Evolutionary conservation across 352 stramenopile species (phyloP), one percentile per base, ranked within the genome.

Genomic region (Phytophthora brassicae): DNA sequence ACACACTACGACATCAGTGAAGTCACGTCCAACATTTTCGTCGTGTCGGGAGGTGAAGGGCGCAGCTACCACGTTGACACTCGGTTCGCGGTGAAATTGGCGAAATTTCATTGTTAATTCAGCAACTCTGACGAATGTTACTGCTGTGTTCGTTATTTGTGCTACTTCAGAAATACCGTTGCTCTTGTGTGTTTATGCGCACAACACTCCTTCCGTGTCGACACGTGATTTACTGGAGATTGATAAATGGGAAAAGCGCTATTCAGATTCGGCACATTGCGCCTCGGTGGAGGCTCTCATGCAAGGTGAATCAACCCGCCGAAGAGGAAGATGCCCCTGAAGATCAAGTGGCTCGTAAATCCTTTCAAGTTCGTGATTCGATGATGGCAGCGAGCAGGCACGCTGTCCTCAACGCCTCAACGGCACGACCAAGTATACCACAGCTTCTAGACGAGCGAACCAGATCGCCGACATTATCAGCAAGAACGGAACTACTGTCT

Each of bases 171-270:
- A 49, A 42, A 58, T 49, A 58, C 8, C 50, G 38, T 12, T 50
- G 50, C n/a, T 58, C 50, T 2, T 58, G 38, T 33, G 50, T 58
- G 4, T 49, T 58, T 13, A 48, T 58, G 50, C 19, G 50, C 0
- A 58, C 50, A 3, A 41, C 31, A 17, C 17, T 58, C 1, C 38
- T 58, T 14, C 38, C 50, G 2, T 49, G 50, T 31, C 7, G 50
- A 2, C 50, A 58, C n/a, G 50, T 58, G 16, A 58, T 57, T 36
- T 49, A 58, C 39, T 49, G 38, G 38, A 24, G 38, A 16, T 17
- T 49, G 2, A 8, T 42, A 0, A 22, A 41, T 33, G 17, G 19
- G 4, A 49, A 58, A 22, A 50, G n/a, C 6, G 50, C 50, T 7
- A 58, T 58, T n/a, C 38, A 36, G 0, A 11, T 42, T 33, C 38